Percentiles rank a stretch among this genome's conserved stretches.
Conservation (phyloP, 768 basidiomycete genomes). For the Chalciporus sphaerocephalus region DNA sequence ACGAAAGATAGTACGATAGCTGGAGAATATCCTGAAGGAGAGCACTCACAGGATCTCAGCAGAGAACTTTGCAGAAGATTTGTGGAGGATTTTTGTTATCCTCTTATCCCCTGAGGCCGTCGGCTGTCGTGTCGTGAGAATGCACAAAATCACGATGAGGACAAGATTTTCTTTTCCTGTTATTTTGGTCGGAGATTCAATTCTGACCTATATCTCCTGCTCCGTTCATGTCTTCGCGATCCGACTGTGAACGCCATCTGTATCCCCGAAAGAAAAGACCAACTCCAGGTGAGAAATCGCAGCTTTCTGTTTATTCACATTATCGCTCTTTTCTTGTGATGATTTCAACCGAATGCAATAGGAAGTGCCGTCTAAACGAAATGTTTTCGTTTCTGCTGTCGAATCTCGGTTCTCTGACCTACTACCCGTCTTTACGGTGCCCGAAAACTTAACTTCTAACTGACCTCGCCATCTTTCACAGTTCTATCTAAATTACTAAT, state of each 20-base stretch:
- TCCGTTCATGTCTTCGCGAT: neutral
- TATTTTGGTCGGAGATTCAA: conserved; percentile 32
- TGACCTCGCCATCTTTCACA: neutral
- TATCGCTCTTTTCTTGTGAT: conserved; percentile 13
- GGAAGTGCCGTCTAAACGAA: conserved; percentile 36
- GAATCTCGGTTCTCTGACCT: conserved; percentile 36
- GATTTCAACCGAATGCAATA: conserved; percentile 34
- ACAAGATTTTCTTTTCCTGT: conserved; percentile 22
- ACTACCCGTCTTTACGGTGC: neutral
- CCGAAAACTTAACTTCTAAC: neutral
- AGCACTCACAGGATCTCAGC: conserved; percentile 25
- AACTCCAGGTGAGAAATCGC: conserved; percentile 17
- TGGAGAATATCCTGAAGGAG: conserved; percentile 10
- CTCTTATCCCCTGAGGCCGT: conserved; percentile 32
- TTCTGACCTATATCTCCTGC: conserved; percentile 7
- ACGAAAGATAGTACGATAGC: neutral
- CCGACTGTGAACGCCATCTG: neutral
- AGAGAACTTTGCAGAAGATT: conserved; percentile 16
- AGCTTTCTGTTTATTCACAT: neutral
- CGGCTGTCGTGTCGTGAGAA: conserved; percentile 35
- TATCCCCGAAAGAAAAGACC: no score
- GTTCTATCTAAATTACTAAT: no score
- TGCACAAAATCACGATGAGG: conserved; percentile 26
- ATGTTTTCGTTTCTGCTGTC: conserved; percentile 24
- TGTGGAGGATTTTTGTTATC: conserved; percentile 31